Evolutionary conservation across 2,329 filamentous ascomycete species (phyloP).

Genomic region (Xylariaceae sp.): DNA sequence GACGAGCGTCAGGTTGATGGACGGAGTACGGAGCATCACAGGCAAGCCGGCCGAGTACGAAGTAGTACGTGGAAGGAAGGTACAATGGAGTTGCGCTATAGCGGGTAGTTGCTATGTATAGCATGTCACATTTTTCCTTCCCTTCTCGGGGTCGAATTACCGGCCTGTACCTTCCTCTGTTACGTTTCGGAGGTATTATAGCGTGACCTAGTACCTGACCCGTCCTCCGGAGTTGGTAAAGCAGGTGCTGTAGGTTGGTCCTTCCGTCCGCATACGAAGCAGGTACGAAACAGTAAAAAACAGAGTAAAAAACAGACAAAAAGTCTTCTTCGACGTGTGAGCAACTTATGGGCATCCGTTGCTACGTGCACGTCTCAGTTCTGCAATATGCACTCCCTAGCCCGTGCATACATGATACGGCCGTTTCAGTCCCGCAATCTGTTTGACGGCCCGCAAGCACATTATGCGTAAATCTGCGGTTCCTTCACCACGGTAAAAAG

Average conservation of each 20-base stretch:
- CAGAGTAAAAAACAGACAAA: background rate
- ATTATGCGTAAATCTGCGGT: background rate
- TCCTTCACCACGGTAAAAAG: too few species aligned
- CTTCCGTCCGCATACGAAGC: background rate
- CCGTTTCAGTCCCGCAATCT: background rate
- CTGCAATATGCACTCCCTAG: background rate
- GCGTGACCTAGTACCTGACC: background rate
- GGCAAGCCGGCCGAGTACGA: background rate
- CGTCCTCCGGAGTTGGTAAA: background rate
- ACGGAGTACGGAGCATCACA: background rate
- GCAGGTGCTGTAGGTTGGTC: background rate
- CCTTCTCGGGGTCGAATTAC: background rate
- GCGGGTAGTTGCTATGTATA: background rate
- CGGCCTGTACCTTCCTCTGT: background rate
- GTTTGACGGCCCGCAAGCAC: background rate
- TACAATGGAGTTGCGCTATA: background rate
- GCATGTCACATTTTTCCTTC: background rate
- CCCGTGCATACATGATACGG: background rate
- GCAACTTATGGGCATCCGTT: too few species aligned
- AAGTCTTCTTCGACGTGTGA: too few species aligned
- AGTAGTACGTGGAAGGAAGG: background rate
- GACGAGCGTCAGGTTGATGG: background rate
- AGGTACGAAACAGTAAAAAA: background rate
- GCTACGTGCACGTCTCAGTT: background rate
- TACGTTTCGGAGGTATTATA: background rate